Percentiles rank a stretch among this genome's conserved stretches.
Conservation (phyloP, 2,329 filamentous ascomycete species). For the Penicillium sp. region DNA sequence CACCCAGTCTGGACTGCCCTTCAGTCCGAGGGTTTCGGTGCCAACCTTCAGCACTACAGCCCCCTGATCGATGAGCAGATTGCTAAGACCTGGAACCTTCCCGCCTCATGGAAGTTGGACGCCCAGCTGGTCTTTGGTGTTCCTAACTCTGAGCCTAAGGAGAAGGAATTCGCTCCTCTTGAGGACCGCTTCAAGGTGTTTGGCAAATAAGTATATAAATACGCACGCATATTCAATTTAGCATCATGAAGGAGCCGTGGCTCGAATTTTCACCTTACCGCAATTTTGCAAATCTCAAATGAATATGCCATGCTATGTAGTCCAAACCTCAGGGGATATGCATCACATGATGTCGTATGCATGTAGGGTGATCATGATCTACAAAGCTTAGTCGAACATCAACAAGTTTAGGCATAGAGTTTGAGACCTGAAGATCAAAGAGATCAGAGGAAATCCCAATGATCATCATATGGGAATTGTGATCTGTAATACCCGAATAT, state of each 20-base stretch:
- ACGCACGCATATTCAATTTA: background rate
- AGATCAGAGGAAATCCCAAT: background rate
- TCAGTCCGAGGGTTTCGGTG: conserved; percentile 77
- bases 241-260: conserved; percentile 1
- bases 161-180: conserved; percentile 32
- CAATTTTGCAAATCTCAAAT: background rate
- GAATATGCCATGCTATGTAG: background rate
- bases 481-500: background rate
- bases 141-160: conserved; percentile 21
- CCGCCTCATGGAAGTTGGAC: conserved; percentile 70
- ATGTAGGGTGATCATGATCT: background rate
- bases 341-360: background rate
- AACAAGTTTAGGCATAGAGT: background rate
- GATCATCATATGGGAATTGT: background rate
- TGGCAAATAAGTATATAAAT: conserved; percentile 28
- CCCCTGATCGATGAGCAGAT: conserved; percentile 75
- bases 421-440: background rate
- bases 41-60: conserved; percentile 92
- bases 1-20: conserved; percentile 68
- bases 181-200: conserved; percentile 37
- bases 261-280: background rate
- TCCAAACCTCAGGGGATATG: background rate
- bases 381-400: background rate
- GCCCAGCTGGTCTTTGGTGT: conserved; percentile 79
- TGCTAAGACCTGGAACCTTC: conserved; percentile 65